Conservation (phyloP, 176 grass and related monocot genomes). For the Cocos nucifera region DNA sequence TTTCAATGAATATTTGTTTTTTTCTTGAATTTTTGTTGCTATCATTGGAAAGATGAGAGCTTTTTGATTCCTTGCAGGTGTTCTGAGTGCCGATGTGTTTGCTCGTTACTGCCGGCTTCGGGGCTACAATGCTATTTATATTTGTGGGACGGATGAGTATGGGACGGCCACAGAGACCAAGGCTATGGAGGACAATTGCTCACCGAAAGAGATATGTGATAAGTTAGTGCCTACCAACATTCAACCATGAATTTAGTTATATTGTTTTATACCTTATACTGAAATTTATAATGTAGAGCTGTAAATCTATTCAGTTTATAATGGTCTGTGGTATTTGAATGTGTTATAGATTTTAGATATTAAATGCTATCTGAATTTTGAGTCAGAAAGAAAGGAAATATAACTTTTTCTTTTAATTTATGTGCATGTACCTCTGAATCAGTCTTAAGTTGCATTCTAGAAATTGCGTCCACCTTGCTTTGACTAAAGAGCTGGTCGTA, state of each 20-base stretch:
- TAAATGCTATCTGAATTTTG: too few species aligned
- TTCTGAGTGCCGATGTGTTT: constrained; percentile 94
- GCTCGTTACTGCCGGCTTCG: constrained; percentile 80
- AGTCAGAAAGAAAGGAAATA: too few species aligned
- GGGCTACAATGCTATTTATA: constrained; percentile 84
- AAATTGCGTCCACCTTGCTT: too few species aligned
- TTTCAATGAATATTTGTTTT: neutral
- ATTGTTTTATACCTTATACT: too few species aligned
- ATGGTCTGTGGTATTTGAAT: too few species aligned
- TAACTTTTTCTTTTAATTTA: too few species aligned
- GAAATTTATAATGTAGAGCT: too few species aligned
- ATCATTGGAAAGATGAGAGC: neutral
- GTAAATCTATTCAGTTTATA: too few species aligned
- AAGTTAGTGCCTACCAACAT: constrained; percentile 38
- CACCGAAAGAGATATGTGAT: constrained; percentile 90
- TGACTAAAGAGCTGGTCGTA: too few species aligned
- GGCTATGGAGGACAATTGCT: constrained; percentile 94
- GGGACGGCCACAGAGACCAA: constrained; percentile 96
- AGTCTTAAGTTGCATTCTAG: too few species aligned
- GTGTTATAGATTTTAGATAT: too few species aligned
- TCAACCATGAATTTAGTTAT: neutral
- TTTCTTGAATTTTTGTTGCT: neutral
- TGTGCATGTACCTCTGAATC: too few species aligned
- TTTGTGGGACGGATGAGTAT: constrained; percentile 95
- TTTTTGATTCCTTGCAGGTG: constrained; percentile 26